Evolutionary conservation across 1,139 yeast species (phyloP), one percentile per base, ranked within the genome.

Genomic region (Yamadazyma pseudoaaseri): DNA sequence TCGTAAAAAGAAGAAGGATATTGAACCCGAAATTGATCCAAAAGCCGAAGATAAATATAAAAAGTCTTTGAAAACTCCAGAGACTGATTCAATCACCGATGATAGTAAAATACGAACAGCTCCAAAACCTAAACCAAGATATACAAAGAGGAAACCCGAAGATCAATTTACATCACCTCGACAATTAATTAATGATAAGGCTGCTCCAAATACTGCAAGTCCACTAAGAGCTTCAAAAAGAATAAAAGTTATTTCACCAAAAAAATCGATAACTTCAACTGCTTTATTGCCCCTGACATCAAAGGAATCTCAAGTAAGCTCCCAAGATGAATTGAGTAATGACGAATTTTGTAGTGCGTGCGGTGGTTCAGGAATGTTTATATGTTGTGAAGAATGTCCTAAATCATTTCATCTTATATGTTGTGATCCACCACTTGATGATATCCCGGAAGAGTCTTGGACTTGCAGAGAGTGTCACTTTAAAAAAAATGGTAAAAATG

Each of bases 361-460:
- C 60, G 89, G 94, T 1, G 87, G 89, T 17, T 69, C 90, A 0
- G 98, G 98, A 6, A 71, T 86, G 24, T 87, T 92, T 45, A 69
- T 92, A 20, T 92, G 97, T 58, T 92, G 98, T 61, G 98, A 92
- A 48, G 71, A 86, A 2, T 92, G 98, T 58, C 96, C 97, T 0
- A 75, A 74, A 49, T 86, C 96, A 1, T 92, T 90, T 57, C 98
- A 92, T 54, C 87, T 92, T 52, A 71, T 86, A 9, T 92, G 98
- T 56, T 76, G 92, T 43, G 85, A 86, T 47, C 97, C 97, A 2
- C 97, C 98, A 0, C 60, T 84, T 16, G 92, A 84, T 43, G 71
- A 77, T 27, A 66, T 89, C 6, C 97, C 97, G 0, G 94, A 83
- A 35, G 96, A 86, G 20, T 87, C 79, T 48, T 92, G 97, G 97